A percentile compares a stretch with the other conserved stretches of the same genome.
Evolutionary conservation across 1,284 basidiomycete species (phyloP).

Genomic region (Inonotus obliquus): DNA sequence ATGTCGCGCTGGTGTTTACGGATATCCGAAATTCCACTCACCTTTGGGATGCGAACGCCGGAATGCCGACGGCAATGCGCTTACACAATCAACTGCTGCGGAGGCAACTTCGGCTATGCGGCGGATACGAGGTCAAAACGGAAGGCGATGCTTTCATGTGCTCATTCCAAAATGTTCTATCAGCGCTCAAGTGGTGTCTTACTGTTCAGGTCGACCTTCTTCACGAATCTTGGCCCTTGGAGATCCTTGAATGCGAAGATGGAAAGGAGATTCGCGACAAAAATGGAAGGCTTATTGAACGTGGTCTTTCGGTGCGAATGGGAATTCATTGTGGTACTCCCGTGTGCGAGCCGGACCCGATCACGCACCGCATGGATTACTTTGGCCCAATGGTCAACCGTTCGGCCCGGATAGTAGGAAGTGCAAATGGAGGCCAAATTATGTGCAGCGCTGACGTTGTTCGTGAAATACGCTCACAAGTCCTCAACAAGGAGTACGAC

Average conservation of each 20-base stretch:
- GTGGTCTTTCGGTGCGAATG: slow-evolving; percentile 95
- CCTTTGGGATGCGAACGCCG: slow-evolving; percentile 95
- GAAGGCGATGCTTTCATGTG: slow-evolving; percentile 99
- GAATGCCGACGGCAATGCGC: slow-evolving; percentile 94
- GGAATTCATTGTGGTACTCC: slow-evolving; percentile 94
- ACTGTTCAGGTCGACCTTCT: slow-evolving; percentile 85
- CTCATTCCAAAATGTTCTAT: slow-evolving; percentile 86
- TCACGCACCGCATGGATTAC: slow-evolving; percentile 97
- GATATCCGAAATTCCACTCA: slow-evolving; percentile 98
- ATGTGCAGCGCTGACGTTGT: slow-evolving; percentile 90
- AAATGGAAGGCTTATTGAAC: slow-evolving; percentile 69
- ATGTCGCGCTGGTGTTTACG: slow-evolving; percentile 94
- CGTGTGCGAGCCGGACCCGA: slow-evolving; percentile 89
- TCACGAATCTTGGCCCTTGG: slow-evolving; percentile 88
- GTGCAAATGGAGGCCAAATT: slow-evolving; percentile 91
- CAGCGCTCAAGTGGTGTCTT: slow-evolving; percentile 90
- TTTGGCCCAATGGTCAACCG: slow-evolving; percentile 94
- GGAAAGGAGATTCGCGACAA: slow-evolving; percentile 79
- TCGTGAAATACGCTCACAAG: slow-evolving; percentile 70
- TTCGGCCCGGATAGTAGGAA: slow-evolving; percentile 80
- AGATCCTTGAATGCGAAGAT: slow-evolving; percentile 91
- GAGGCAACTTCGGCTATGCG: slow-evolving; percentile 84
- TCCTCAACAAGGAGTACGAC: slow-evolving; percentile 50
- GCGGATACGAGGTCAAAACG: slow-evolving; percentile 99
- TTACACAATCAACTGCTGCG: slow-evolving; percentile 89